Evolutionary conservation across 371 early-diverging fungal genomes (phyloP), one percentile per base, ranked within the genome.

Genomic region (Coemansia linderi): DNA sequence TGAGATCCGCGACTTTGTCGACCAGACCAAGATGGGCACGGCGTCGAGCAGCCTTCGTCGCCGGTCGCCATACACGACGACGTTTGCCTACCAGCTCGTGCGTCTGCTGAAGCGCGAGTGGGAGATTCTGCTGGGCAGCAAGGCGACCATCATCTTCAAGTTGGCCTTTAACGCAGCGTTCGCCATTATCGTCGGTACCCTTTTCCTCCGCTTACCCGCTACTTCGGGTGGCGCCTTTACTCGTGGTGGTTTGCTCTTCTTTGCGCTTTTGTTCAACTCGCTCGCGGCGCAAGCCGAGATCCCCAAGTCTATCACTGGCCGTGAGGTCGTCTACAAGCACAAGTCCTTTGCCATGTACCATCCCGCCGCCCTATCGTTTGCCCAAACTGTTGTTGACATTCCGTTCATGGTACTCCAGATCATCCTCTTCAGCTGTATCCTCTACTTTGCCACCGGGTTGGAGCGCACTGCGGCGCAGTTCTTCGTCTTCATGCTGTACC

Each of bases 141-240:
- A 69, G 60, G 71, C 77, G 22, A 76, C 81, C 12, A 75, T 87
- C 13, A 68, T 87, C 31, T 86, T 88, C 68, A 86, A 71, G 59
- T 4, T 66, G 4, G 24, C 62, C 17, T 77, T 67, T 70, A 77
- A 74, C 60, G 58, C n/a, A n/a, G n/a, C n/a, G n/a, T n/a, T n/a
- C n/a, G n/a, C n/a, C n/a, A n/a, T 90, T 17, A 87, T 91, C 52
- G 87, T 86, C 59, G 91, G 89, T 1, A 87, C 89, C 15, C 86
- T 87, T 41, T 91, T 89, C 76, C 86, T 84, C 50, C 68, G 78
- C 38, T 68, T 90, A 39, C 86, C 89, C 1, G 66, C 66, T 12
- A 80, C 75, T 59, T 79, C 84, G 29, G 66, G 68, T 5, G 91
- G 92, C 37, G 87, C 90, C 46, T 89, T 90, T 72, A 85, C 88